Evolutionary conservation across 139 green algal genomes (phyloP), one percentile per base, ranked within the genome.

Genomic region (Closterium sp.): DNA sequence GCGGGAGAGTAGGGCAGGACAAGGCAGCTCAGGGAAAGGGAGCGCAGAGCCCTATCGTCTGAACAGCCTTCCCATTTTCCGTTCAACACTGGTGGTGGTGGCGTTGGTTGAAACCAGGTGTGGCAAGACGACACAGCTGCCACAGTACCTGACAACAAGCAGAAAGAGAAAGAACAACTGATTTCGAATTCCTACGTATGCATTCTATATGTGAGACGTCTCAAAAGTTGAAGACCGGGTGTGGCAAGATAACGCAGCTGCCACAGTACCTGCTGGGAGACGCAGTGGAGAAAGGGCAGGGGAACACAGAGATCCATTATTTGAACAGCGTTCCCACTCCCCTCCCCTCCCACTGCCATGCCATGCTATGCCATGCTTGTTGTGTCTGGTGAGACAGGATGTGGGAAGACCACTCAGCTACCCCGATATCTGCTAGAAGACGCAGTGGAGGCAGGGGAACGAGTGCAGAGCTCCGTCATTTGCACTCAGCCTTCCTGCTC

Each of bases 81-180:
- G 5, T 62, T 5, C 42, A n/a, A n/a, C 7, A 5, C 89, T 89
- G 89, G 89, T 92, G 85, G 19, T 92, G 89, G 89, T 98, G 1
- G 91, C 98, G 3, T 94, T 98, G 0, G 97, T 96, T 2, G 95
- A 97, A 89, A 97, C 96, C 7, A 96, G 96, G n/a, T 96, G 94
- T 87, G 96, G 96, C 17, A 97, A 97, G 92, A 97, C 96, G 24
- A 97, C 90, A 21, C 90, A 93, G 31, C 84, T 93, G 29, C 91
- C n/a, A n/a, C n/a, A n/a, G n/a, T n/a, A n/a, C n/a, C n/a, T n/a
- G n/a, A n/a, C n/a, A n/a, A n/a, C n/a, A n/a, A n/a, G n/a, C n/a
- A n/a, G n/a, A n/a, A n/a, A n/a, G n/a, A n/a, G n/a, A n/a, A n/a
- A n/a, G n/a, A n/a, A n/a, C n/a, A n/a, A n/a, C n/a, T n/a, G n/a